phyloP scores from a whole-genome alignment of 2,329 filamentous ascomycete genomes.

The Akanthomyces muscarius region DNA sequence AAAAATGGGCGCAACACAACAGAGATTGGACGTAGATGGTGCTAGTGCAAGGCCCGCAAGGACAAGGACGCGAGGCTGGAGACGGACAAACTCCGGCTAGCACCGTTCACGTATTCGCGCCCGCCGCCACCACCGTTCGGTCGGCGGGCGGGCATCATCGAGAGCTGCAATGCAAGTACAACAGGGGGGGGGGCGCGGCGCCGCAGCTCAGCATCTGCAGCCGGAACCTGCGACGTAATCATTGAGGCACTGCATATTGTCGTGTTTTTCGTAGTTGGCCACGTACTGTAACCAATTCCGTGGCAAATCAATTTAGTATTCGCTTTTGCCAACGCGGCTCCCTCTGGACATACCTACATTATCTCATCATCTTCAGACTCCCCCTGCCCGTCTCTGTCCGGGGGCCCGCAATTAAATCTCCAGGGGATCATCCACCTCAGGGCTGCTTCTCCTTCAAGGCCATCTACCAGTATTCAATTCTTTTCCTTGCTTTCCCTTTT shows the following conservation, averaged over 20 bases:
- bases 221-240: no score
- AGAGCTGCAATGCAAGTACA: not conserved
- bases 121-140: no score
- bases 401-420: constrained; percentile 14
- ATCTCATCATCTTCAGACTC: no score
- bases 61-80: not conserved
- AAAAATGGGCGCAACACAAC: not conserved
- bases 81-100: not conserved
- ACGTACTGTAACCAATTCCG: not conserved
- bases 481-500: not conserved
- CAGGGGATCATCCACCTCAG: constrained; percentile 15
- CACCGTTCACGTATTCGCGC: not conserved
- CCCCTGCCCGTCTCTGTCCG: not conserved
- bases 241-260: no score
- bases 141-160: no score
- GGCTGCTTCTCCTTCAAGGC: constrained; percentile 1
- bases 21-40: constrained; percentile 1
- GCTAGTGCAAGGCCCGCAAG: constrained; percentile 4
- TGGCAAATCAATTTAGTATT: not conserved
- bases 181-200: no score
- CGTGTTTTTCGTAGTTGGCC: not conserved
- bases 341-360: no score
- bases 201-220: not conserved
- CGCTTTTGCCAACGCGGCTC: not conserved
- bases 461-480: not conserved